Evolutionary conservation across 306 rosid species (phyloP).

Genomic region (Quercus berberidifolia): DNA sequence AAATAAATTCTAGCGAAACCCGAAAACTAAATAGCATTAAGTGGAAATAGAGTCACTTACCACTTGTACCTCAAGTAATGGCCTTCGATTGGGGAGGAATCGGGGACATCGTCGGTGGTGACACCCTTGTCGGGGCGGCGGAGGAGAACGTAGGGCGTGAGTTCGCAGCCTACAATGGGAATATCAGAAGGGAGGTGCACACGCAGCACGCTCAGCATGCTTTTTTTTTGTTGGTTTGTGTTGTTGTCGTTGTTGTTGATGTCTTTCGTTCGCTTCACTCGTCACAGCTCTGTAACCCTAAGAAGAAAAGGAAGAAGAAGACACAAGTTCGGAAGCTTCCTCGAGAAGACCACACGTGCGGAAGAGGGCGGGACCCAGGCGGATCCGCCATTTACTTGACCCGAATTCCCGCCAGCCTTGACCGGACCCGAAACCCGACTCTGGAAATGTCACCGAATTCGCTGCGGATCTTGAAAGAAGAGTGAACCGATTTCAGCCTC

Average conservation of each 20-base stretch:
- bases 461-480: constrained; percentile 40
- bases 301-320: constrained; percentile 17
- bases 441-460: constrained; percentile 6
- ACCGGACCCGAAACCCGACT: constrained; percentile 32
- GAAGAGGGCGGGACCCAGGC: constrained; percentile 58
- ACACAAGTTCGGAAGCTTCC: constrained; percentile 27
- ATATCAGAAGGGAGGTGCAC: constrained; percentile 96
- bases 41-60: constrained; percentile 37
- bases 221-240: constrained; percentile 32
- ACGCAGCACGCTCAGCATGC: constrained; percentile 95
- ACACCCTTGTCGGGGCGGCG: constrained; percentile 61
- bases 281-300: constrained; percentile 34
- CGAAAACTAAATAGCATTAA: too few relatives aligned
- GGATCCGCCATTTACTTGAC: constrained; percentile 85
- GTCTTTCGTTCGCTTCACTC: constrained; percentile 10
- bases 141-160: constrained; percentile 86
- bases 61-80: constrained; percentile 89
- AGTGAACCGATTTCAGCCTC: not conserved
- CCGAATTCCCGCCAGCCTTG: constrained; percentile 74
- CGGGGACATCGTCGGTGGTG: constrained; percentile 74
- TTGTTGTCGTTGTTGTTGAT: too few relatives aligned
- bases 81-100: constrained; percentile 71
- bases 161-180: constrained; percentile 98
- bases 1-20: too few relatives aligned
- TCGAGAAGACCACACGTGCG: constrained; percentile 15